phyloP scores from a whole-genome alignment of 2,329 filamentous ascomycete genomes.

The Emydomyces testavorans region DNA sequence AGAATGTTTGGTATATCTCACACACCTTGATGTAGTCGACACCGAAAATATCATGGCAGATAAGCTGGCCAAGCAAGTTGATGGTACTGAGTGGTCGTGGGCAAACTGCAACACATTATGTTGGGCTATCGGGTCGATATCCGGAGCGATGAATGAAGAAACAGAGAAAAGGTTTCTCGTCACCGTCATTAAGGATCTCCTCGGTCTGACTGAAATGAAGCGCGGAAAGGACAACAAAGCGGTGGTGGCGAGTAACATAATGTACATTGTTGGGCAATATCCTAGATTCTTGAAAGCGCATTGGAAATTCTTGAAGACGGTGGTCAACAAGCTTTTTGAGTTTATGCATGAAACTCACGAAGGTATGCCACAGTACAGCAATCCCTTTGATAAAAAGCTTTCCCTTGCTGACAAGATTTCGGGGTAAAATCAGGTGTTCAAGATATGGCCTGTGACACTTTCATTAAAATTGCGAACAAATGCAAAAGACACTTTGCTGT shows the following conservation, averaged over 20 bases:
- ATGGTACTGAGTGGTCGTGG: conserved; percentile 96
- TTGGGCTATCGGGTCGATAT: conserved; percentile 98
- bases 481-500: conserved; percentile 96
- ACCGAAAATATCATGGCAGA: conserved; percentile 99
- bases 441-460: conserved; percentile 99
- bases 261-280: conserved; percentile 99
- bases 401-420: conserved; percentile 12
- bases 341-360: conserved; percentile 99
- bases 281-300: conserved; percentile 96
- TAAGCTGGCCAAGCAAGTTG: conserved; percentile 88
- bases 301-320: conserved; percentile 99
- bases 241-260: conserved; percentile 97
- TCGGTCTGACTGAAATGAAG: conserved; percentile 97
- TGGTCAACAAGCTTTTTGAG: conserved; percentile 98
- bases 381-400: background rate
- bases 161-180: conserved; percentile 97
- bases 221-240: conserved; percentile 99
- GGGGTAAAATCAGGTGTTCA: conserved; percentile 59
- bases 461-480: conserved; percentile 98
- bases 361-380: conserved; percentile 40
- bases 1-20: conserved; percentile 93
- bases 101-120: conserved; percentile 98
- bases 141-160: conserved; percentile 97
- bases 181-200: conserved; percentile 94
- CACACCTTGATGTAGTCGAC: conserved; percentile 91